Evolutionary conservation across 2,329 filamentous ascomycete species (phyloP), one percentile per base, ranked within the genome.

Genomic region (Amesomyces nigricolor): DNA sequence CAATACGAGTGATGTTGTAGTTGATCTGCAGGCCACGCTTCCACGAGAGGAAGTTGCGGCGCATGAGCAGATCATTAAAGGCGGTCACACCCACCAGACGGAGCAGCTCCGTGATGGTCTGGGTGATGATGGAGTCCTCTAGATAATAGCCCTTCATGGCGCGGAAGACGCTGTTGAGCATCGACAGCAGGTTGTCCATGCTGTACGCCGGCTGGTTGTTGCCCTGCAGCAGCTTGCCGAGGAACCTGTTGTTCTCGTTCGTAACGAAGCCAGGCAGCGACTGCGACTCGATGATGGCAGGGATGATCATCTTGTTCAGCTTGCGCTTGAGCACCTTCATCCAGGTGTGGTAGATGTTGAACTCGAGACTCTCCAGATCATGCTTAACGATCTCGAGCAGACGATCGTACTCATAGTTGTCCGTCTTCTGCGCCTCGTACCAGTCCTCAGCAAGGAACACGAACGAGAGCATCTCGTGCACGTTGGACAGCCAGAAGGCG

Each of bases 291-390:
- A 99, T 99, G 71, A 99, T 99, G 54, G 94, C 94, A 1, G 94
- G 94, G 51, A 99, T 95, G 67, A 99, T 95, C 94, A 99, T 99
- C 82, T 97, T 97, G 67, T 95, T 90, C 61, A 99, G 81, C 77
- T 95, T 96, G 84, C 96, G 96, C 82, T 99, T 99, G 68, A 99
- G 77, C 55, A 96, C 89, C 80, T 99, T 99, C 94, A 99, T 99
- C 94, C 94, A 99, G 26, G 94, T 99, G 75, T 99, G 94, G 74
- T 99, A 99, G 66, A 99, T 99, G 78, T 99, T 99, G 79, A 99
- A 99, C 75, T 99, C 94, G 61, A 99, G 79, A 73, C 89, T 96
- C 76, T 99, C 94, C 50, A 99, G 78, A 70, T 99, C 94, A 71
- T 99, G 94, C 80, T 99, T 99, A 70, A 99, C 94, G 70, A 99